phyloP scores from a whole-genome alignment of 495 filamentous ascomycete genomes.

The Penicillium pancosmium region DNA sequence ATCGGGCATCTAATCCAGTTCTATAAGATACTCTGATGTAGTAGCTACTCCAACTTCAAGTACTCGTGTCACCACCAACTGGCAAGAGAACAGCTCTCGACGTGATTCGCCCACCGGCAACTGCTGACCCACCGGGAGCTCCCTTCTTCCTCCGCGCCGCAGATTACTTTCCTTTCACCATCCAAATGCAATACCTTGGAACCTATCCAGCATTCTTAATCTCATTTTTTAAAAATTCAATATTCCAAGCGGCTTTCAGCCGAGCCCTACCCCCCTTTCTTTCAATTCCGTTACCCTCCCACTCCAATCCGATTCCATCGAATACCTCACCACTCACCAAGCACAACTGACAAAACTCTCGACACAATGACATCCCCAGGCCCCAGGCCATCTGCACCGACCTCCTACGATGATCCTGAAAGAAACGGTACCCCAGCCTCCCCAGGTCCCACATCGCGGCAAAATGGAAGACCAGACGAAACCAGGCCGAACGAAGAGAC shows the following conservation, averaged over 20 bases:
- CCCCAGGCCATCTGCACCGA: neutral
- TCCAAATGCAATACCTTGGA: neutral
- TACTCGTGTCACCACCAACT: too few relatives aligned
- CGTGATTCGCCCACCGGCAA: neutral
- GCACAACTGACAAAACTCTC: neutral
- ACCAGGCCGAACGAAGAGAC: conserved; percentile 33
- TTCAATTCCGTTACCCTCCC: neutral
- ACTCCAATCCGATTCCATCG: neutral
- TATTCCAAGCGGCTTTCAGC: neutral
- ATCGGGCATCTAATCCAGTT: too few relatives aligned
- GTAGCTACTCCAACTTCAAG: too few relatives aligned
- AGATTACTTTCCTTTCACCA: neutral
- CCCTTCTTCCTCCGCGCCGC: conserved; percentile 1
- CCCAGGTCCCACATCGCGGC: conserved; percentile 4
- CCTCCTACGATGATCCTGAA: neutral
- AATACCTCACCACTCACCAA: neutral
- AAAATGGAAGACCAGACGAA: conserved; percentile 25
- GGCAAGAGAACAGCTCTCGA: neutral
- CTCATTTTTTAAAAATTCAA: neutral
- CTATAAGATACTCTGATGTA: too few relatives aligned
- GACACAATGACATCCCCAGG: neutral
- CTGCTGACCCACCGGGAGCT: conserved; percentile 2
- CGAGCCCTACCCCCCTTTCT: neutral
- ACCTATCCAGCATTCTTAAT: neutral
- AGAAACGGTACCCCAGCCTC: neutral